phyloP scores from a whole-genome alignment of 1,284 basidiomycete genomes.

The Naganishia cerealis region DNA sequence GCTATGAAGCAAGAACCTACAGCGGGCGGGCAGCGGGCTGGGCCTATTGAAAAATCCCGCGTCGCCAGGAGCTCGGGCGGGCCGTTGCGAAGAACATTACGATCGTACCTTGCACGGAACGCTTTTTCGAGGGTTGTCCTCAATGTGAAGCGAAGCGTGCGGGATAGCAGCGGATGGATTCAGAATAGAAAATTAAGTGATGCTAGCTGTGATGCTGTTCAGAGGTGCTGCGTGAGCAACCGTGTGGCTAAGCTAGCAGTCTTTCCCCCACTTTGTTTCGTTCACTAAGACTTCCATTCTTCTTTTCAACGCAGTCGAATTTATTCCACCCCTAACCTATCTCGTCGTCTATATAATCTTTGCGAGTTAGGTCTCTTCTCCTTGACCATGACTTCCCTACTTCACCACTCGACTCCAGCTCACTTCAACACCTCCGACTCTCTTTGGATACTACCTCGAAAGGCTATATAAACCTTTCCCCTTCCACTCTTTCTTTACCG shows the following conservation, averaged over 20 bases:
- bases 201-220: background rate
- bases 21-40: conserved; percentile 1
- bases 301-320: background rate
- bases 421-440: conserved; percentile 32
- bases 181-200: conserved; percentile 7
- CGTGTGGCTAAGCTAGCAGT: background rate
- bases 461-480: conserved; percentile 32
- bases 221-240: too few relatives aligned
- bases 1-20: background rate
- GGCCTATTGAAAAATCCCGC: conserved; percentile 12
- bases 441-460: conserved; percentile 31
- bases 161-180: background rate
- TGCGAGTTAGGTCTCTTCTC: background rate
- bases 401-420: conserved; percentile 22
- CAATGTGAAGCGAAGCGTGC: conserved; percentile 2
- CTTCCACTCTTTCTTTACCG: conserved; percentile 35
- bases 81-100: background rate
- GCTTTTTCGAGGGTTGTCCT: conserved; percentile 11
- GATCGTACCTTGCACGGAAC: background rate
- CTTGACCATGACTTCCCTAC: background rate
- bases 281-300: conserved; percentile 1
- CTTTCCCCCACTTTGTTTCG: background rate
- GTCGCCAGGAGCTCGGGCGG: background rate
- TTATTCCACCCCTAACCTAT: background rate
- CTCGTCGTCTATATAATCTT: conserved; percentile 14